These are phyloP conservation scores for Colletotrichum incanum DNA, from an alignment of 2,329 filamentous ascomycete genomes.

Conservation along the genomic window DNA sequence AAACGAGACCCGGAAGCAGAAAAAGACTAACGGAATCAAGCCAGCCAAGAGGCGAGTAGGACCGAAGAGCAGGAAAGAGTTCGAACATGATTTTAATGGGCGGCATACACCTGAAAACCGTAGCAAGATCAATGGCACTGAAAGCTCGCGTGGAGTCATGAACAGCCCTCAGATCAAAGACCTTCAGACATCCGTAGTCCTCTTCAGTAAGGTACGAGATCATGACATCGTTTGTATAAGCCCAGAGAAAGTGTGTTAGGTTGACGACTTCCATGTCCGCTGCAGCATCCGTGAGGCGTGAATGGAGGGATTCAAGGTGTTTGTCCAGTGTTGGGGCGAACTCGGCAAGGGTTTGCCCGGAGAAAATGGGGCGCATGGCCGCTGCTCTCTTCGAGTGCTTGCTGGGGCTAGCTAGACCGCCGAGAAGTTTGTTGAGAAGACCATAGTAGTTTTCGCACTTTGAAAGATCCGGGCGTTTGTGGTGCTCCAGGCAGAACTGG, in stretches of 20 bases:
- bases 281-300: slow-evolving; percentile 16
- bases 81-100: slow-evolving; percentile 40
- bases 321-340: slow-evolving; percentile 25
- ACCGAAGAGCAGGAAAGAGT: slow-evolving; percentile 24
- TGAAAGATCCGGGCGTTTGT: slow-evolving; percentile 39
- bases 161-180: slow-evolving; percentile 24
- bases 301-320: slow-evolving; percentile 26
- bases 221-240: slow-evolving; percentile 45
- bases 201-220: slow-evolving; percentile 42
- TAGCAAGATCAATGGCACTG: slow-evolving; percentile 44
- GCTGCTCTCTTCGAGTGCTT: slow-evolving; percentile 38
- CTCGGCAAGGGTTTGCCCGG: slow-evolving; percentile 34
- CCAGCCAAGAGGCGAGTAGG: slow-evolving; percentile 43
- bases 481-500: slow-evolving; percentile 39
- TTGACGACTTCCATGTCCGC: not conserved
- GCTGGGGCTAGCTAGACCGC: slow-evolving; percentile 32
- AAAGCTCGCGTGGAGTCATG: slow-evolving; percentile 43
- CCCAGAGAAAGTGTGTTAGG: slow-evolving; percentile 38
- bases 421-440: slow-evolving; percentile 39
- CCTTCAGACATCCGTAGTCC: slow-evolving; percentile 37
- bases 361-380: slow-evolving; percentile 41
- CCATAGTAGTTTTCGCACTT: slow-evolving; percentile 45
- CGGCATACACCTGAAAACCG: slow-evolving; percentile 41
- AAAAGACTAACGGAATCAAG: slow-evolving; percentile 38
- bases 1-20: not conserved